A percentile compares a stretch with the other conserved stretches of the same genome.
These are phyloP conservation scores for Corymbia maculata DNA, from an alignment of 345 rosid genomes.

Conservation along the genomic window DNA sequence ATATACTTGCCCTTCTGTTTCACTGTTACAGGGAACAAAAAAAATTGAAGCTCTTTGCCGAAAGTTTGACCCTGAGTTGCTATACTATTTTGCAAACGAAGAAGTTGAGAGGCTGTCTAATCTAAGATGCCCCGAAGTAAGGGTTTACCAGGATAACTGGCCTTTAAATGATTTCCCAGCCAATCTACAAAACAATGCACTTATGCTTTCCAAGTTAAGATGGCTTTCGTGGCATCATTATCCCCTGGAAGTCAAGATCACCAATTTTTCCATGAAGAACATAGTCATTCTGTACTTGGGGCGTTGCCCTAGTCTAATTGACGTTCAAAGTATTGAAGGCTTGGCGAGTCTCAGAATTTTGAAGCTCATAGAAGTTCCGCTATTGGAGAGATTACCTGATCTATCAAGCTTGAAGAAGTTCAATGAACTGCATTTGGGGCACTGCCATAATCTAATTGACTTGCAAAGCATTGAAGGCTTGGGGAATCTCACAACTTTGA, in stretches of 20 bases:
- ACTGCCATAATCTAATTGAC: neutral
- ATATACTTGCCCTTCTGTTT: neutral
- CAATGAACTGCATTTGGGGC: neutral
- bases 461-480: neutral
- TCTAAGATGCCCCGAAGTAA: neutral
- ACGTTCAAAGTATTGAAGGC: neutral
- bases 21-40: neutral
- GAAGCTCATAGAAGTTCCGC: neutral
- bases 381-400: neutral
- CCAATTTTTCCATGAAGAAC: neutral
- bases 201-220: neutral
- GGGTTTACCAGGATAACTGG: neutral
- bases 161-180: neutral
- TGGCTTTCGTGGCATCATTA: neutral
- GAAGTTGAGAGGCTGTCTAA: neutral
- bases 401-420: neutral
- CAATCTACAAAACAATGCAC: constrained; percentile 5
- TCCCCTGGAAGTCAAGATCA: neutral
- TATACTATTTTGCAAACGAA: neutral
- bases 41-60: neutral
- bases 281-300: neutral
- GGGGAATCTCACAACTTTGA: neutral
- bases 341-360: neutral
- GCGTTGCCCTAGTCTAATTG: neutral
- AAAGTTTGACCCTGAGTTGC: neutral